Conservation (phyloP, 2,329 filamentous ascomycete genomes). For the Phaeomoniella chlamydospora region DNA sequence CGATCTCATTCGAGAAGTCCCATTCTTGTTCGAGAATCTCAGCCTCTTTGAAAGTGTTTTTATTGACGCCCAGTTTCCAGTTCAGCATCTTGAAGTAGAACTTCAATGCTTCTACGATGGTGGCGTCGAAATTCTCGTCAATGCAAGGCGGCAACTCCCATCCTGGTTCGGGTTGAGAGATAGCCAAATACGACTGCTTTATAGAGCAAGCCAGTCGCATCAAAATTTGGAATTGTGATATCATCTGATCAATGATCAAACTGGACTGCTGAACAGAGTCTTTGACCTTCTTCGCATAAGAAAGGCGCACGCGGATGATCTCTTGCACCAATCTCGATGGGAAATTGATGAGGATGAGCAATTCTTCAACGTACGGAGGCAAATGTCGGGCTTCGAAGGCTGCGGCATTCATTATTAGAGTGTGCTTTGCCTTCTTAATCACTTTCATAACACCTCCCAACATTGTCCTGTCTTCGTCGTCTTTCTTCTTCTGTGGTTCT, state of each 20-base stretch:
- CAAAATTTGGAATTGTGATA: slow-evolving; percentile 85
- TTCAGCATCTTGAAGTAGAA: slow-evolving; percentile 99
- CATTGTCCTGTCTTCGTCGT: slow-evolving; percentile 53
- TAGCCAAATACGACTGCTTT: slow-evolving; percentile 73
- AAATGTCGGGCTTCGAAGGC: slow-evolving; percentile 80
- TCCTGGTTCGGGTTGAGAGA: slow-evolving; percentile 74
- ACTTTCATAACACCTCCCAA: slow-evolving; percentile 69
- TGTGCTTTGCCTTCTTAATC: slow-evolving; percentile 85
- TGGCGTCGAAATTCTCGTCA: slow-evolving; percentile 86
- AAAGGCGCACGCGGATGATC: slow-evolving; percentile 81
- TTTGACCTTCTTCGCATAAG: slow-evolving; percentile 89
- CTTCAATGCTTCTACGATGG: slow-evolving; percentile 81
- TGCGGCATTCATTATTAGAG: slow-evolving; percentile 72
- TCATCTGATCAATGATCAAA: slow-evolving; percentile 96
- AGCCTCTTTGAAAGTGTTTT: slow-evolving; percentile 98
- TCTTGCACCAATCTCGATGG: slow-evolving; percentile 91
- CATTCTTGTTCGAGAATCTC: slow-evolving; percentile 96
- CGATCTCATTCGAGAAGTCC: slow-evolving; percentile 92
- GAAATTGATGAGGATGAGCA: slow-evolving; percentile 93
- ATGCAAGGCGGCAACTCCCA: slow-evolving; percentile 96
- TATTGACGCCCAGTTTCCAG: slow-evolving; percentile 94
- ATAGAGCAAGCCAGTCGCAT: slow-evolving; percentile 84
- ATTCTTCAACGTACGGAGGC: slow-evolving; percentile 90
- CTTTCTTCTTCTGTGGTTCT: slow-evolving; percentile 18
- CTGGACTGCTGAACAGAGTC: slow-evolving; percentile 83